Percentiles rank a stretch among this genome's conserved stretches.
These are phyloP conservation scores for Harringtonia aguacate DNA, from an alignment of 2,329 filamentous ascomycete genomes.

Conservation along the genomic window DNA sequence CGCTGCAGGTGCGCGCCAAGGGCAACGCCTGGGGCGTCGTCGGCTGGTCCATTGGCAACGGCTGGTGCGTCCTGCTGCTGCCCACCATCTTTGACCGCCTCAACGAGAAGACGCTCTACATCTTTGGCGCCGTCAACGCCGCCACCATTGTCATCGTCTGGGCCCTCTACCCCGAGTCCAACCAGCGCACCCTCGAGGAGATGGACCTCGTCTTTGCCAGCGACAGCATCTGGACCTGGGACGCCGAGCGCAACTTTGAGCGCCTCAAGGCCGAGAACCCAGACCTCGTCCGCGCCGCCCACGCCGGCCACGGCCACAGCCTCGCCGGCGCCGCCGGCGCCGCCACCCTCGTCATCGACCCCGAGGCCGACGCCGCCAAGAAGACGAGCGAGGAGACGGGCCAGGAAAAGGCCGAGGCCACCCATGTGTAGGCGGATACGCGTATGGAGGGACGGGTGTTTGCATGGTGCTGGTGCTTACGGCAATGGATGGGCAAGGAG, in stretches of 20 bases:
- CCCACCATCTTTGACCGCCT: conserved; percentile 54
- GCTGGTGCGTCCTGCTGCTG: conserved; percentile 29
- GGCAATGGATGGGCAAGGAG: no score
- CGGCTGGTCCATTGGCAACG: conserved; percentile 65
- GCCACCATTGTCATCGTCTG: conserved; percentile 59
- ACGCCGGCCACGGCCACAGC: no score
- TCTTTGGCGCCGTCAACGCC: conserved; percentile 59
- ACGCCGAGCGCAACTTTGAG: conserved; percentile 21
- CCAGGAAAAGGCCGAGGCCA: no score
- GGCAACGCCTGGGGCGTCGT: conserved; percentile 69
- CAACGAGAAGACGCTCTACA: conserved; percentile 61
- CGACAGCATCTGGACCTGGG: conserved; percentile 58
- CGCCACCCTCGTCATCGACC: no score
- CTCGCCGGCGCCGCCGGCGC: no score
- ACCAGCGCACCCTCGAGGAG: conserved; percentile 63
- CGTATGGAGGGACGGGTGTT: no score
- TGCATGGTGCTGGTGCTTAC: no score
- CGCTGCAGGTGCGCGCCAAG: conserved; percentile 57
- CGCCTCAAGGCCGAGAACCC: conserved; percentile 13
- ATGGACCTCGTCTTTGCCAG: conserved; percentile 65
- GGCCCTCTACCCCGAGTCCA: conserved; percentile 65
- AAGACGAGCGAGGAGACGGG: no score
- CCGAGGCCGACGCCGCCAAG: no score
- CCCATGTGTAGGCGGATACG: no score
- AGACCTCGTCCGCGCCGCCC: conserved; percentile 4